Evolutionary conservation across 2,329 filamentous ascomycete species (phyloP), one percentile per base, ranked within the genome.

Genomic region (Diaporthe citriasiana): DNA sequence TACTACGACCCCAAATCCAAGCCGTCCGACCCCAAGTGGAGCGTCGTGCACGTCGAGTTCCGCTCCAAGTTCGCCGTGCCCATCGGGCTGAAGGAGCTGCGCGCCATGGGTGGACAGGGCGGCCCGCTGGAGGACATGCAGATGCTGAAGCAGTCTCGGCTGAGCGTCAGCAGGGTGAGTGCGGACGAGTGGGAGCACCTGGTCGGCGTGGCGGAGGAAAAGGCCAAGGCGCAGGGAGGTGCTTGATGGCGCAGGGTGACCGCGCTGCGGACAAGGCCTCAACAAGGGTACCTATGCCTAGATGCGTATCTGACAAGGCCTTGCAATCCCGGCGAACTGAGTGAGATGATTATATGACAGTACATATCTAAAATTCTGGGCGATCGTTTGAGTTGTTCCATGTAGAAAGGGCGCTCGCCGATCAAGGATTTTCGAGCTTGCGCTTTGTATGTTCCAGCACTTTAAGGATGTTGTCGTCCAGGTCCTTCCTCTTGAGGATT

Each of bases 11-110:
- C 92, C 1, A 93, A 93, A 70, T 94, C 93, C 1, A 91, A 89
- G 77, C 86, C 89, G 71, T 87, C 90, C 2, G 89, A 92, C 68
- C 93, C 93, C 0, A 94, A 92, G 79, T 99, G 97, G 97, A 94
- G 92, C 70, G 89, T 97, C 25, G 97, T 98, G 1, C 93, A 97
- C 75, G 96, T 98, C 63, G 89, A 92, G 79, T 98, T 97, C 81
- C 91, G 93, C 73, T 92, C 91, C 81, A 98, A 98, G 83, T 95
- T 98, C 78, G 86, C 87, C 1, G 87, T 91, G 19, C 89, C 91
- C 0, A 89, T 98, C 73, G 88, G 89, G 7, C 87, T 98, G 69
- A 89, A 90, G 76, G 91, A 94, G 77, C 87, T 98, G 57, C 92
- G 93, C 71, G 88, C 89, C 47, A 87, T 93, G 79, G 90, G 90